phyloP scores from a whole-genome alignment of 2,329 filamentous ascomycete genomes.

The Ophiostoma montium region DNA sequence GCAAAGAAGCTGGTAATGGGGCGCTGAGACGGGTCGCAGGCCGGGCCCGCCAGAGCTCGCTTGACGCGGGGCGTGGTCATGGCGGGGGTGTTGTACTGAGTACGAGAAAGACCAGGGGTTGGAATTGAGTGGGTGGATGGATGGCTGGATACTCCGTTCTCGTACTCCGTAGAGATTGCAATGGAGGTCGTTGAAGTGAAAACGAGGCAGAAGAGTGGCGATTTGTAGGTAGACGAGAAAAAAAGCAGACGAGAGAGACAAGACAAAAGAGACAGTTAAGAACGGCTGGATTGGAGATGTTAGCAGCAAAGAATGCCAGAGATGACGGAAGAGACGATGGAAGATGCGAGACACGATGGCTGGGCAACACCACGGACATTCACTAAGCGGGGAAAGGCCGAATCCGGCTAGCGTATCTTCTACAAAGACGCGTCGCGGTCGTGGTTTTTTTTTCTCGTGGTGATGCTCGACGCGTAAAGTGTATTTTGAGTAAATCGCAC shows the following conservation, averaged over 20 bases:
- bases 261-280: neutral
- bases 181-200: neutral
- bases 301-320: neutral
- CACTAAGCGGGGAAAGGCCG: neutral
- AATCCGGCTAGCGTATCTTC: neutral
- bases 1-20: slow-evolving; percentile 52
- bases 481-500: neutral
- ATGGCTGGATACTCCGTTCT: no score
- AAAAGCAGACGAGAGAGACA: neutral
- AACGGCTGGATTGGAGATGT: neutral
- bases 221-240: neutral
- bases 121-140: neutral
- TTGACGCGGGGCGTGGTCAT: slow-evolving; percentile 37
- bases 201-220: neutral
- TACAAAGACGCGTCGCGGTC: slow-evolving; percentile 2
- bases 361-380: neutral
- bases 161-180: neutral
- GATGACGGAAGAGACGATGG: neutral
- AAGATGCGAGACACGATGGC: neutral
- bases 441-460: slow-evolving; percentile 5
- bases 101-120: neutral
- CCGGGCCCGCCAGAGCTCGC: slow-evolving; percentile 45
- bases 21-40: slow-evolving; percentile 42
- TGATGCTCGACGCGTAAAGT: slow-evolving; percentile 3
- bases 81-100: neutral